A percentile compares a stretch with the other conserved stretches of the same genome.
Conservation (phyloP, 768 basidiomycete genomes). For the Calocybe cyanea region DNA sequence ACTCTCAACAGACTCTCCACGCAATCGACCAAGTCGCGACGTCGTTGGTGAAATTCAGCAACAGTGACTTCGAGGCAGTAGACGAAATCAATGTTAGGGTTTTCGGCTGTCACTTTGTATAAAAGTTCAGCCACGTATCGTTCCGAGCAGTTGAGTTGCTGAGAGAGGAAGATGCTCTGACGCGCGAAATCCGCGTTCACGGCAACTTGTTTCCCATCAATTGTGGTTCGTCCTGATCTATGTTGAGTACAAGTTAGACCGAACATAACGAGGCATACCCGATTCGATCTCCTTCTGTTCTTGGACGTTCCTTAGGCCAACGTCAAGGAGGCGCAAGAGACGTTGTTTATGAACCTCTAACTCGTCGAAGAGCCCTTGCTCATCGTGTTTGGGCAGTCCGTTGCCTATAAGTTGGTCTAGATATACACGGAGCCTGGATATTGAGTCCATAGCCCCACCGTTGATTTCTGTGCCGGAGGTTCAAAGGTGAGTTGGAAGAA, state of each 20-base stretch:
- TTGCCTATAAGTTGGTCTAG: conserved; percentile 46
- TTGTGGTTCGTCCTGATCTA: conserved; percentile 68
- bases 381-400: conserved; percentile 44
- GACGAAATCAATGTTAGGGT: conserved; percentile 59
- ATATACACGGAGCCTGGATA: conserved; percentile 51
- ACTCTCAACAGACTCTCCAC: conserved; percentile 66
- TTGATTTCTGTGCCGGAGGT: neutral
- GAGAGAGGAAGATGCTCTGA: conserved; percentile 74
- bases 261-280: conserved; percentile 32
- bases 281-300: conserved; percentile 74
- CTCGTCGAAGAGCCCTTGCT: conserved; percentile 75
- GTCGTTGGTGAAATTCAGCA: conserved; percentile 62
- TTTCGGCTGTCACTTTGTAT: conserved; percentile 55
- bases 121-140: conserved; percentile 70
- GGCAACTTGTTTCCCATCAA: conserved; percentile 64
- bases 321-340: conserved; percentile 61
- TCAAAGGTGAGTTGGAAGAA: conserved; percentile 13
- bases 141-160: conserved; percentile 81
- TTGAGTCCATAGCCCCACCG: conserved; percentile 48
- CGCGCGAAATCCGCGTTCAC: conserved; percentile 78
- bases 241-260: conserved; percentile 7
- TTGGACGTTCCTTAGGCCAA: conserved; percentile 54
- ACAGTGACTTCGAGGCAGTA: conserved; percentile 63
- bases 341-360: conserved; percentile 63
- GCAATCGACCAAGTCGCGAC: conserved; percentile 69